A percentile compares a stretch with the other conserved stretches of the same genome.
These are phyloP conservation scores for Euphorbia celastroides DNA, from an alignment of 441 rosid genomes.

Conservation along the genomic window DNA sequence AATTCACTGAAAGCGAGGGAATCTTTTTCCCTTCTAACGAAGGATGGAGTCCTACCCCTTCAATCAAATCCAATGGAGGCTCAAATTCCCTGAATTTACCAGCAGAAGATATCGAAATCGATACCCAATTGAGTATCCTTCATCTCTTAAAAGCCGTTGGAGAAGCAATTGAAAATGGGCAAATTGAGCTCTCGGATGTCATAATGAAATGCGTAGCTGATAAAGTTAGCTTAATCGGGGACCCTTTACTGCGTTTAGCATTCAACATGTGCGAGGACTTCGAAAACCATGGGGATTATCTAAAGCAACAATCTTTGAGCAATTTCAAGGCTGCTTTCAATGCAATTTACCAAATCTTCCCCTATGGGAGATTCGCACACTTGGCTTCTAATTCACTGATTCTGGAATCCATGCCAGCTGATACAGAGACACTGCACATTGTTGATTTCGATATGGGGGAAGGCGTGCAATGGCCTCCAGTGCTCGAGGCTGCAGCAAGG, in stretches of 20 bases:
- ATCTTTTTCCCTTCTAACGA: constrained; percentile 17
- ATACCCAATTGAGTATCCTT: constrained; percentile 24
- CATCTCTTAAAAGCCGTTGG: constrained; percentile 52
- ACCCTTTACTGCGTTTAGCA: constrained; percentile 36
- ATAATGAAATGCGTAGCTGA: constrained; percentile 31
- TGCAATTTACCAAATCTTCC: constrained; percentile 26
- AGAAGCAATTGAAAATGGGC: constrained; percentile 42
- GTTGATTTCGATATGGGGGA: constrained; percentile 44
- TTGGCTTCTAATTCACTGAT: constrained; percentile 34
- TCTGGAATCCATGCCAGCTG: constrained; percentile 28
- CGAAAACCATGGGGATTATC: constrained; percentile 24
- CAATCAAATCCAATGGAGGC: constrained; percentile 25
- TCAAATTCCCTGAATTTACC: constrained; percentile 19
- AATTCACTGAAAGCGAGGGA: constrained; percentile 16
- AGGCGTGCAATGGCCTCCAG: constrained; percentile 40
- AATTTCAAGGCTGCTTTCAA: constrained; percentile 27
- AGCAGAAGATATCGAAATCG: constrained; percentile 24
- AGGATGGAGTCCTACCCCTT: constrained; percentile 32
- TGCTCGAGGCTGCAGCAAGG: constrained; percentile 28
- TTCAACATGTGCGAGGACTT: constrained; percentile 24
- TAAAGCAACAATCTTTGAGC: constrained; percentile 29
- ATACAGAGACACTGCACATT: constrained; percentile 21
- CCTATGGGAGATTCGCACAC: constrained; percentile 34
- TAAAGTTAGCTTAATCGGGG: constrained; percentile 38
- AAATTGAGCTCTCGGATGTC: constrained; percentile 39